Base-by-base conservation (phyloP, 1,284 basidiomycete species). In the Melampsora abietis-canadensis region DNA sequence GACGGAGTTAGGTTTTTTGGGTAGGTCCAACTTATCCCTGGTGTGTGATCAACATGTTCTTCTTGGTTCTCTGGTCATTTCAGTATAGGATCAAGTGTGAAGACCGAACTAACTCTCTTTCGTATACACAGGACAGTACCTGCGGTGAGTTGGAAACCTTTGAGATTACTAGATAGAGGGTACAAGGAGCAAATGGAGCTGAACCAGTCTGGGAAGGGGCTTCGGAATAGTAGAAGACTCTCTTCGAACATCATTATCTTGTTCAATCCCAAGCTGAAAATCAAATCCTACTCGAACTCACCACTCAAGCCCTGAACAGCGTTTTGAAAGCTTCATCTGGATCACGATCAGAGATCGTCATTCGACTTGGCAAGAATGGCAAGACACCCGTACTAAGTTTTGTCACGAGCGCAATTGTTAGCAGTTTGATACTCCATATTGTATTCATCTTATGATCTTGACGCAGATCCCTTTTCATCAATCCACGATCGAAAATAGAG, bases 1-100 rank as follows among this genome's bases (percentile, higher is more conserved):
- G 70, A 66, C 37, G 70, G 70, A n/a, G 54, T 74, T 40, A 44
- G 54, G 40, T 37, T 74, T n/a, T 60, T 54, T 47, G 70, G 51
- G 70, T 66, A 66, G 57, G 48, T 66, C 14, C 19, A 27, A 48
- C 44, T 31, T 27, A 21, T 62, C 19, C 24, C 19, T 27, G 30
- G 21, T 40, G 37, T 40, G 37, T 40, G 37, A 40, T 12, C 37
- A 12, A 40, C 37, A 40, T 40, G 37, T 40, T 40, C 37, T 40
- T 40, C 37, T 40, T 40, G 10, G 37, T 21, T 57, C 3, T 57
- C 51, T 19, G 4, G 2, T 21, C 30, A 27, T 24, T 57, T 1
- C 60, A 21, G 37, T n/a, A 59, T 10, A n/a, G 37, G 21, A n/a
- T 40, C 37, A 40, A 40, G 10, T 12, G 5, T 40, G 37, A 12